Percentiles rank a stretch among this genome's conserved stretches.
Conservation (phyloP, 2,329 filamentous ascomycete genomes). For the Dryadomyces sulphureus region DNA sequence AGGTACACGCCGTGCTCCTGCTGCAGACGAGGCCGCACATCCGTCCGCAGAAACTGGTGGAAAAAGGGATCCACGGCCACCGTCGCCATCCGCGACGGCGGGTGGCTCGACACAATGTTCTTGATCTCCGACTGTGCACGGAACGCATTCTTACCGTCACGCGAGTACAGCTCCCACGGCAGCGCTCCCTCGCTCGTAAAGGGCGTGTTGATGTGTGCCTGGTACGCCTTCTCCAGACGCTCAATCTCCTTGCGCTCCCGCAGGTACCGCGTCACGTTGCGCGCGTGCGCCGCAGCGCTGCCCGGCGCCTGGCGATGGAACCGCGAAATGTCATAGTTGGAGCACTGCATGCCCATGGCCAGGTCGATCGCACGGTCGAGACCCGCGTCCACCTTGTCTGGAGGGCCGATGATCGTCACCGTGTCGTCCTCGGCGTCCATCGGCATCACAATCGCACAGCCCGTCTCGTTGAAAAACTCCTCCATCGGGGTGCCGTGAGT, state of each 20-base stretch:
- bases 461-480: conserved; percentile 80
- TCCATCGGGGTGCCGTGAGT: conserved; percentile 65
- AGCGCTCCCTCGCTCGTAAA: conserved; percentile 52
- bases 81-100: conserved; percentile 54
- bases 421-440: conserved; percentile 64
- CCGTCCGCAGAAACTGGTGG: conserved; percentile 54
- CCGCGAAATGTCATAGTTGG: conserved; percentile 66
- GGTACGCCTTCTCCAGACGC: conserved; percentile 64
- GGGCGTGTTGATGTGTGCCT: conserved; percentile 77
- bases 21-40: conserved; percentile 48
- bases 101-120: conserved; percentile 57
- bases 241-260: conserved; percentile 68
- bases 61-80: conserved; percentile 65
- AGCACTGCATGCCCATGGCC: conserved; percentile 73
- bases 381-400: conserved; percentile 57
- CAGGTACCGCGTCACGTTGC: conserved; percentile 77
- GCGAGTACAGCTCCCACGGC: conserved; percentile 78
- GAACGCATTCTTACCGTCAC: conserved; percentile 70
- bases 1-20: conserved; percentile 58
- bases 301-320: conserved; percentile 61
- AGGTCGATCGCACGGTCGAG: conserved; percentile 77
- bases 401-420: conserved; percentile 71
- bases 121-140: conserved; percentile 63
- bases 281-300: conserved; percentile 64
- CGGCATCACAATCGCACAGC: conserved; percentile 76